Percentiles rank a stretch among this genome's conserved stretches.
Evolutionary conservation across 2,329 filamentous ascomycete genomes (phyloP).

Genomic region (Penicillium hordei): DNA sequence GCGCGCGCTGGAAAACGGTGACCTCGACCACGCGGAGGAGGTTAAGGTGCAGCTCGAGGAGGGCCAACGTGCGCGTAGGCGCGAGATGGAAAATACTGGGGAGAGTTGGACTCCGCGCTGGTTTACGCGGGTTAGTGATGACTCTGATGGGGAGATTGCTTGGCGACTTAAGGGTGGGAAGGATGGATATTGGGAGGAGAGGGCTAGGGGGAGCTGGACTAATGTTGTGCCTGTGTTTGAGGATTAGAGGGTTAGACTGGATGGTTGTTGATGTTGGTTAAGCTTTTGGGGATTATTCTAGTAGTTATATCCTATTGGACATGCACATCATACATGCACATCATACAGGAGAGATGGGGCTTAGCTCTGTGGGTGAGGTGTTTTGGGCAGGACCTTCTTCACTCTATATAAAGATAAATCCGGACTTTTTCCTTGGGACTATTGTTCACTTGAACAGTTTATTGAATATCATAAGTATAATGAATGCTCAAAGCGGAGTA

Average conservation of each 20-base stretch:
- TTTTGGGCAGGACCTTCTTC: slow-evolving; percentile 12
- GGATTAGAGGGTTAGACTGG: slow-evolving; percentile 14
- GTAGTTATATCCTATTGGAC: not conserved
- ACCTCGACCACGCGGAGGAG: slow-evolving; percentile 78
- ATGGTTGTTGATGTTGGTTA: not conserved
- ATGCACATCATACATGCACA: not conserved
- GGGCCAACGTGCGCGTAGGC: slow-evolving; percentile 71
- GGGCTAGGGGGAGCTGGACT: slow-evolving; percentile 66
- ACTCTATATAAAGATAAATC: slow-evolving; percentile 10
- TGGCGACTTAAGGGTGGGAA: slow-evolving; percentile 75
- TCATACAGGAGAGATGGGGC: not conserved
- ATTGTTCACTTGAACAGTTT: not conserved
- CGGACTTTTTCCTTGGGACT: not conserved
- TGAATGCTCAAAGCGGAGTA: not conserved
- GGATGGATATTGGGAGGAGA: slow-evolving; percentile 92
- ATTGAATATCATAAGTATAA: not conserved
- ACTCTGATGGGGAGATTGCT: slow-evolving; percentile 47
- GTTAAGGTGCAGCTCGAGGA: slow-evolving; percentile 85
- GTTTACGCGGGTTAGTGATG: slow-evolving; percentile 69
- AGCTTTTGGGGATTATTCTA: not conserved
- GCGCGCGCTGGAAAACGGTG: slow-evolving; percentile 75
- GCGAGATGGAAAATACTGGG: slow-evolving; percentile 71
- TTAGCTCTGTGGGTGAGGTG: slow-evolving; percentile 2
- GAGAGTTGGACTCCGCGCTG: slow-evolving; percentile 74
- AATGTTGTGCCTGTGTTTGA: slow-evolving; percentile 58